Evolutionary conservation across 805 yeast species (phyloP).

Genomic region (Wickerhamomyces chambardii): DNA sequence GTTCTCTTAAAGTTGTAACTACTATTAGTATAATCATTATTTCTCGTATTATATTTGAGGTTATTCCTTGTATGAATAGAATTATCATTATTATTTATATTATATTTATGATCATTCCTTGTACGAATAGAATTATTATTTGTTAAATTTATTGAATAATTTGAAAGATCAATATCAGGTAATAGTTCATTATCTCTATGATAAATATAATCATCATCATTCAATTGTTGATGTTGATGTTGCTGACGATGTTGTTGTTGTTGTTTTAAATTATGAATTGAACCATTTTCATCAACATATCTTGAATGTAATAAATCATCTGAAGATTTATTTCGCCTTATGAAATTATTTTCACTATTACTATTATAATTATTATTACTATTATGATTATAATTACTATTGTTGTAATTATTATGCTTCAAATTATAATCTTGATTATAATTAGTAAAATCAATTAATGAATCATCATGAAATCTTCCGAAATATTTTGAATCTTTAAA

Average conservation of each 20-base stretch:
- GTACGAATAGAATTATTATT: not conserved
- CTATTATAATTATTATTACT: too few species aligned
- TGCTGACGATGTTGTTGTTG: not conserved
- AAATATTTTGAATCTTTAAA: not conserved
- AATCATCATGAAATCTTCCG: conserved; percentile 2
- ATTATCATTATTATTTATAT: too few species aligned
- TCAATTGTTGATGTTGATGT: not conserved
- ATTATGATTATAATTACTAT: too few species aligned
- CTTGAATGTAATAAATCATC: not conserved
- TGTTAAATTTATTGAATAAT: too few species aligned
- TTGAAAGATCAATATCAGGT: conserved; percentile 6
- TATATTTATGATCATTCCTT: too few species aligned
- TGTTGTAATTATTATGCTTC: too few species aligned
- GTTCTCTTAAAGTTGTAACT: too few species aligned
- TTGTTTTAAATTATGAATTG: not conserved
- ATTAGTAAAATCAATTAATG: not conserved
- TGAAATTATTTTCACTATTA: not conserved
- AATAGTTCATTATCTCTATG: conserved; percentile 11
- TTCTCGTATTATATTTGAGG: too few species aligned
- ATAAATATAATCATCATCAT: too few species aligned
- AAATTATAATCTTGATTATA: not conserved
- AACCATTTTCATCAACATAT: conserved; percentile 1
- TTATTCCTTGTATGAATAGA: too few species aligned
- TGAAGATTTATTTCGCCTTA: not conserved
- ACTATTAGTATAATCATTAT: too few species aligned